These are phyloP conservation scores for Halophytophthora batemanensis DNA, from an alignment of 352 stramenopile species.

Conservation along the genomic window DNA sequence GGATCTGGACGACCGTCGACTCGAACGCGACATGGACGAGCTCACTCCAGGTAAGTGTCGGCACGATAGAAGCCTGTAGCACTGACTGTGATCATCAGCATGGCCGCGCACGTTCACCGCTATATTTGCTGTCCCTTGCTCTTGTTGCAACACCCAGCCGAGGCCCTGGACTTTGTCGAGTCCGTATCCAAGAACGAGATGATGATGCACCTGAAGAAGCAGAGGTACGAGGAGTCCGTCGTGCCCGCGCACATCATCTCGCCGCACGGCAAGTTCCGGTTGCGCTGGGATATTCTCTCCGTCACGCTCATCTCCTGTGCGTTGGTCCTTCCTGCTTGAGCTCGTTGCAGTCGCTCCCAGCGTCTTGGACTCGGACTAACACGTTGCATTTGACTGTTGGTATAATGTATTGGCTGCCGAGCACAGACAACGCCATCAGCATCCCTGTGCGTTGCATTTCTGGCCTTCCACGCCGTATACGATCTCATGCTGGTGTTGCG, in stretches of 20 bases:
- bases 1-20: constrained; percentile 28
- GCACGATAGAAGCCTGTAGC: neutral
- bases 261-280: constrained; percentile 66
- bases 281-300: constrained; percentile 74
- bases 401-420: neutral
- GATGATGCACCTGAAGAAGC: constrained; percentile 86
- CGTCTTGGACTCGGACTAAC: neutral
- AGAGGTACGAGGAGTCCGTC: constrained; percentile 78
- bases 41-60: constrained; percentile 58
- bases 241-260: constrained; percentile 79
- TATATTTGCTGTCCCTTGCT: neutral
- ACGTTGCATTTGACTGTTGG: neutral
- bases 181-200: constrained; percentile 71
- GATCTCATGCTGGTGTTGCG: neutral
- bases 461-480: constrained; percentile 1
- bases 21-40: constrained; percentile 70
- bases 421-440: constrained; percentile 66
- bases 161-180: constrained; percentile 79
- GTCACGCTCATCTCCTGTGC: constrained; percentile 73
- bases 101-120: neutral
- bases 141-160: constrained; percentile 25
- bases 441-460: constrained; percentile 50
- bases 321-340: neutral
- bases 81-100: neutral
- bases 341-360: neutral